These are phyloP conservation scores for Phialemonium atrogriseum DNA, from an alignment of 2,329 filamentous ascomycete genomes.

Conservation along the genomic window DNA sequence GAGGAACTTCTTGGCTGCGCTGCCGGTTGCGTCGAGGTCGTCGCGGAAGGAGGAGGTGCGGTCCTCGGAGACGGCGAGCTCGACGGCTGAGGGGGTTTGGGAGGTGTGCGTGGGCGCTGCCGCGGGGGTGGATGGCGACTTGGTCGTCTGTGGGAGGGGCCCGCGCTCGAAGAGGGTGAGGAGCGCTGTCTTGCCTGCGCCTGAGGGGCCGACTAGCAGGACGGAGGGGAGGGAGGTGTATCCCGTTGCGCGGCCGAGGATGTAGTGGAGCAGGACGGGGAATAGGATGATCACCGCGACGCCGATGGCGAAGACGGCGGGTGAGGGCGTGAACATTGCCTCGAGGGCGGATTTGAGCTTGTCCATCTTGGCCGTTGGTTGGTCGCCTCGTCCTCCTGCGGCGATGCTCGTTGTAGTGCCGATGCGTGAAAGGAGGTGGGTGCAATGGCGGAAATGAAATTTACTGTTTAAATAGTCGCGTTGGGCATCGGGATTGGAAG, in stretches of 20 bases:
- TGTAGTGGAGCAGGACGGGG: slow-evolving; percentile 69
- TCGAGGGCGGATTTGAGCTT: slow-evolving; percentile 30
- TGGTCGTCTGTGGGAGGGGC: slow-evolving; percentile 7
- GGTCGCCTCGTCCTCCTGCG: no score
- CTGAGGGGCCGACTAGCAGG: slow-evolving; percentile 72
- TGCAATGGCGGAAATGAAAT: no score
- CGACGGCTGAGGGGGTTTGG: slow-evolving; percentile 40
- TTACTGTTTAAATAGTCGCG: no score
- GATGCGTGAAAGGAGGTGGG: no score
- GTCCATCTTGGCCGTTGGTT: not conserved
- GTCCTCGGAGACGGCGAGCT: slow-evolving; percentile 45
- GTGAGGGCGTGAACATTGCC: slow-evolving; percentile 50
- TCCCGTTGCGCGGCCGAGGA: slow-evolving; percentile 60
- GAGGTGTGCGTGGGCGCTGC: slow-evolving; percentile 43
- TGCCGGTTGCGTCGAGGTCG: slow-evolving; percentile 46
- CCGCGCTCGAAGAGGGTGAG: slow-evolving; percentile 64
- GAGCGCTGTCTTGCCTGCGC: slow-evolving; percentile 80
- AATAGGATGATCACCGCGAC: slow-evolving; percentile 61
- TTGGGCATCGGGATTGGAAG: no score
- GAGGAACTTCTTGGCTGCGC: slow-evolving; percentile 60
- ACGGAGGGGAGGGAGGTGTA: slow-evolving; percentile 67
- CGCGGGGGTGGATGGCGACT: slow-evolving; percentile 19
- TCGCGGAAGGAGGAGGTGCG: slow-evolving; percentile 37
- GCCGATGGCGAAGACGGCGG: slow-evolving; percentile 57
- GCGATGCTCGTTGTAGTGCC: slow-evolving; percentile 7